These are phyloP conservation scores for Microdochium trichocladiopsis DNA, from an alignment of 2,329 filamentous ascomycete genomes.

Conservation along the genomic window DNA sequence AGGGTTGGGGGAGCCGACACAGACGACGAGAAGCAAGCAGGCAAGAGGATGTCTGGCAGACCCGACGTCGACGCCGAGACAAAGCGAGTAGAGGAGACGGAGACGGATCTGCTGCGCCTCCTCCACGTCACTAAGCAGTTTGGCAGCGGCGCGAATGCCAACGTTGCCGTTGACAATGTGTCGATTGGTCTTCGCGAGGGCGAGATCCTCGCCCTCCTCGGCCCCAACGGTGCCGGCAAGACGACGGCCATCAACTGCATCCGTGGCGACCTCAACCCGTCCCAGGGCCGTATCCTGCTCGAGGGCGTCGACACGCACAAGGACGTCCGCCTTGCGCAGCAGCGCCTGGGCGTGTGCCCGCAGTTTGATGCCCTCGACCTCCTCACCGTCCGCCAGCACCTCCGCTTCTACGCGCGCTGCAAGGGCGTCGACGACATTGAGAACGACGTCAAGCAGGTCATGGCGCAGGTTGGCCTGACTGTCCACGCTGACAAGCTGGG, in stretches of 20 bases:
- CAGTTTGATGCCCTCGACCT: constrained; percentile 68
- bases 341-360: constrained; percentile 66
- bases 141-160: constrained; percentile 30
- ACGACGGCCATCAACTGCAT: constrained; percentile 66
- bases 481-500: constrained; percentile 58
- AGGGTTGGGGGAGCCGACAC: constrained; percentile 6
- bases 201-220: constrained; percentile 68
- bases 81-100: constrained; percentile 16
- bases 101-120: constrained; percentile 47
- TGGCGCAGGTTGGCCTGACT: constrained; percentile 58
- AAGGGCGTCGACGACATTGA: constrained; percentile 57
- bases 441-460: constrained; percentile 57
- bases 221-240: constrained; percentile 73
- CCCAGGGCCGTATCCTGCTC: constrained; percentile 59
- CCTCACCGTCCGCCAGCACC: constrained; percentile 67
- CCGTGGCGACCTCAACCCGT: constrained; percentile 63
- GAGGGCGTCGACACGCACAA: constrained; percentile 58
- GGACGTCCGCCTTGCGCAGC: constrained; percentile 55
- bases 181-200: constrained; percentile 61
- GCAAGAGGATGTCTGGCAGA: constrained; percentile 7
- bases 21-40: constrained; percentile 17
- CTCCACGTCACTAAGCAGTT: constrained; percentile 64
- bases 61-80: constrained; percentile 20
- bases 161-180: constrained; percentile 62
- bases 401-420: constrained; percentile 65